Conservation (phyloP, 1,139 yeast species). For the Pichia sp. region DNA sequence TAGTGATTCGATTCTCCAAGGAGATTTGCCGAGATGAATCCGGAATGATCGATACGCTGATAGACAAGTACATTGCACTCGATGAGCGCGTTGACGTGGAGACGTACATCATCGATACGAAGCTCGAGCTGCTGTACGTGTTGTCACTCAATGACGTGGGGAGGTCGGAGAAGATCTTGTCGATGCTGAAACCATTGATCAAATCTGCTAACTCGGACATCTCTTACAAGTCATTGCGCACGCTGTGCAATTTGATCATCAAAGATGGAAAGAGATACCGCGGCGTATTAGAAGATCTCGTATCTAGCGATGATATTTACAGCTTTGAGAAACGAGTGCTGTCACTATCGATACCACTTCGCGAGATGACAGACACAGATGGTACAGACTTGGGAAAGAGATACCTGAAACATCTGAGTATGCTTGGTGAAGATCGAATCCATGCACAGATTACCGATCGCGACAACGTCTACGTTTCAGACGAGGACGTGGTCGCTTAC, state of each 20-base stretch:
- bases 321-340: neutral
- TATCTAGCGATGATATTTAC: neutral
- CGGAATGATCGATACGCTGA: neutral
- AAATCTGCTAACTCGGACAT: slow-evolving; percentile 5
- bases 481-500: slow-evolving; percentile 10
- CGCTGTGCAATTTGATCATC: slow-evolving; percentile 83
- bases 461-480: neutral
- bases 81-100: slow-evolving; percentile 6
- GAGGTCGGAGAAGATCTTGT: slow-evolving; percentile 84
- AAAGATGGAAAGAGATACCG: slow-evolving; percentile 28
- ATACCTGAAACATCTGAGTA: neutral
- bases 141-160: slow-evolving; percentile 77
- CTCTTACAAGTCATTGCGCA: slow-evolving; percentile 68
- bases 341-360: neutral
- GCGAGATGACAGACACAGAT: neutral
- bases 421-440: neutral
- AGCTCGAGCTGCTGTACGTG: slow-evolving; percentile 76
- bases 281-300: neutral
- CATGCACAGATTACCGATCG: neutral
- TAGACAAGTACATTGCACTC: neutral
- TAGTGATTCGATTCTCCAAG: slow-evolving; percentile 5
- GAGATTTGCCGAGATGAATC: neutral
- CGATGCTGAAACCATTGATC: slow-evolving; percentile 61
- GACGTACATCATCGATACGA: slow-evolving; percentile 82
- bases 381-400: neutral